A percentile compares a stretch with the other conserved stretches of the same genome.
These are phyloP conservation scores for Picea sitchensis DNA, from an alignment of 75 land plant species.

Conservation along the genomic window DNA sequence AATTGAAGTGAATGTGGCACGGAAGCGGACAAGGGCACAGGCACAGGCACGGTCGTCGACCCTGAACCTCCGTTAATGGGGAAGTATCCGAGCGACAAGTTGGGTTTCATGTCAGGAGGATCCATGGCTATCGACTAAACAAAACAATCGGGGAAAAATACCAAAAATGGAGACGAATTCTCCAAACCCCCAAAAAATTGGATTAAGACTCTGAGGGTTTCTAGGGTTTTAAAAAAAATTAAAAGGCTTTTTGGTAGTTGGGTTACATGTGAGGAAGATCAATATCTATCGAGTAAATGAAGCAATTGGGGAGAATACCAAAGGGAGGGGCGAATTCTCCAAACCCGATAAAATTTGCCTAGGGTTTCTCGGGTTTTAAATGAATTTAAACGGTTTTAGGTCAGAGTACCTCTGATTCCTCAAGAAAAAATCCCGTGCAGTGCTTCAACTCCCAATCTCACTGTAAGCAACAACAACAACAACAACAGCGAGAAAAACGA, in stretches of 20 bases:
- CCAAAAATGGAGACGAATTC: neutral
- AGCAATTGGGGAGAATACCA: too few species aligned
- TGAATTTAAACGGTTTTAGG: neutral
- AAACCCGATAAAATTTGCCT: neutral
- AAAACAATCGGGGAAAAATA: neutral
- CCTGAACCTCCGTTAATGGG: neutral
- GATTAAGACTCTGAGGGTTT: neutral
- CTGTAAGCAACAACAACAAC: slow-evolving; percentile 1
- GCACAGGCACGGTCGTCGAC: neutral
- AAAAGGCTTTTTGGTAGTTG: neutral
- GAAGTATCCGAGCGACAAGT: neutral
- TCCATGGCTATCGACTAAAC: neutral
- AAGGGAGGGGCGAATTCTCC: neutral
- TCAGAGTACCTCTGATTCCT: neutral
- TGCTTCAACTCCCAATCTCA: neutral
- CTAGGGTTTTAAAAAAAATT: neutral
- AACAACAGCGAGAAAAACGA: neutral
- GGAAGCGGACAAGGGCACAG: neutral
- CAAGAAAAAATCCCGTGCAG: neutral
- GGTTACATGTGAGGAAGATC: neutral
- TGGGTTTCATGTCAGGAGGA: neutral
- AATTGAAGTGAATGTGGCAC: slow-evolving; percentile 1
- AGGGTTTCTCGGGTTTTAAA: neutral
- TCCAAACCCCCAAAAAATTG: neutral
- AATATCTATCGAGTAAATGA: neutral